Evolutionary conservation across 1,284 basidiomycete genomes (phyloP), one percentile per base, ranked within the genome.

Genomic region (Cystobasidium sp.): DNA sequence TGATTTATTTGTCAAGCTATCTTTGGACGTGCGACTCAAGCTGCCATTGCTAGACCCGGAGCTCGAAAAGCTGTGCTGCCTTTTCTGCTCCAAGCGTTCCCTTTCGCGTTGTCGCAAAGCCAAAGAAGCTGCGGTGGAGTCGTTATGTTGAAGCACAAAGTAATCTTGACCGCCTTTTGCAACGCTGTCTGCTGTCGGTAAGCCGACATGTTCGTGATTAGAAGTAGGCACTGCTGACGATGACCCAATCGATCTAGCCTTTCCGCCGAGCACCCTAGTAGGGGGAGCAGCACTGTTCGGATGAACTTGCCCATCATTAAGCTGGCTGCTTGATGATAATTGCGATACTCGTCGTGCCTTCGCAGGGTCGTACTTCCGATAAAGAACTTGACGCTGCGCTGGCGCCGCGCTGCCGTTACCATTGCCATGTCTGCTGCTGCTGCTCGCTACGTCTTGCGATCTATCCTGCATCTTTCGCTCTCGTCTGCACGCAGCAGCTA

Each of bases 201-300:
- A 6, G n/a, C 49, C 47, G 16, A 22, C 37, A 43, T 53, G 49
- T 41, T 44, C 39, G 22, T 66, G 49, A 39, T 20, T n/a, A 59
- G 39, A 18, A 18, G 56, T 10, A 39, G 63, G 46, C 31, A 49
- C n/a, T 10, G 64, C n/a, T 24, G 51, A n/a, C 43, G 64, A n/a
- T 53, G 64, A 66, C 64, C 49, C 64, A 66, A 55, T 66, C 49
- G 64, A 66, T 31, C 64, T n/a, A 8, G 64, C 47, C n/a, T 49
- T n/a, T 24, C 62, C 66, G 20, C 70, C 70, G 3, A 73, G 70
- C 18, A 73, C 70, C 41, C 70, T 65, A 1, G 70, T 62, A 6
- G 68, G 68, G 0, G 66, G 66, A 39, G 68, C 68, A 8, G 56
- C 68, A 47, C 18, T 41, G 53, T 68, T 68, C 1, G 46, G 63